Base-by-base conservation (phyloP, 1,139 yeast genomes). In the Ashbya aceris region DNA sequence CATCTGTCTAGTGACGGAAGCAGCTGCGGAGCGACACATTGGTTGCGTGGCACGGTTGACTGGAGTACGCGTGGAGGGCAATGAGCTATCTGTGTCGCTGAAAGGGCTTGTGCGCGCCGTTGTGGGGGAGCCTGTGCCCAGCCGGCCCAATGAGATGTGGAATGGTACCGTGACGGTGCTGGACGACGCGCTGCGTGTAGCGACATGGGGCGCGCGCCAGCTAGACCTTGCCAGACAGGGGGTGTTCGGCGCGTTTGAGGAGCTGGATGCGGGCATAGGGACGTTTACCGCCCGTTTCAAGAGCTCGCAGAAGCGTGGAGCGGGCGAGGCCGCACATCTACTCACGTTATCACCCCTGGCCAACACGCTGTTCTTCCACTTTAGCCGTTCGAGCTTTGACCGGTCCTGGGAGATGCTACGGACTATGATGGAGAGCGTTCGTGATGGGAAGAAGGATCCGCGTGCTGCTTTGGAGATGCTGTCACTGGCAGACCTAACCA, bases 341-440 rank as follows among this genome's bases (percentile, higher is more conserved):
- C 57, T 77, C 30, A 66, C 76, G 1, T 62, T 79, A 31, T 73
- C 80, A 13, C 89, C 87, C 0, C 59, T 80, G 41, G 79, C 85
- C 0, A 74, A 74, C 49, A 70, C 80, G 0, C 63, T 80, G n/a
- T 74, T 68, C 50, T 57, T 74, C 36, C 83, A 78, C 52, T 67
- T 70, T 26, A 51, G 64, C 3, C 58, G 58, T 23, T 45, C 48
- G 10, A 50, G 47, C 30, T 57, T 60, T 29, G 51, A 51, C 26
- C 42, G 46, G 9, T 53, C 63, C 8, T 53, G 61, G 48, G 40
- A 39, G 8, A 48, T 54, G 13, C 46, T 66, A 9, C 39, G 36
- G 11, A 49, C 52, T 17, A 45, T 65, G 11, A 51, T 54, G 30
- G 49, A 53, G 10, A 46, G 58, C 14, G 53, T 61, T 35, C 54